A percentile compares a stretch with the other conserved stretches of the same genome.
These are phyloP conservation scores for Casaregolazyma lundiana DNA, from an alignment of 1,139 yeast genomes.

Conservation along the genomic window DNA sequence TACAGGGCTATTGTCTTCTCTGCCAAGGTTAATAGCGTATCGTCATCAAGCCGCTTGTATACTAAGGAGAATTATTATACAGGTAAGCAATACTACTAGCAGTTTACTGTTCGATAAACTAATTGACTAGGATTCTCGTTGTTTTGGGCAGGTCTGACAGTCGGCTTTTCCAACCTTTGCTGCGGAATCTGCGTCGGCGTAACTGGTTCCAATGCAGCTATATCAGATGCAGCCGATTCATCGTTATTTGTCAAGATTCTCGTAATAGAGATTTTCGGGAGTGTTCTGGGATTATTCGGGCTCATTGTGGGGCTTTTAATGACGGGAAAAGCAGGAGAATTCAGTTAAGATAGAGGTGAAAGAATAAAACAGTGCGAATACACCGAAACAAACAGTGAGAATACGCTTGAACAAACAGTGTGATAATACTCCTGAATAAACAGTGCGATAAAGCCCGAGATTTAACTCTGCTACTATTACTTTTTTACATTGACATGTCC, in stretches of 20 bases:
- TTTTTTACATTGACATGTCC: slow-evolving; percentile 1
- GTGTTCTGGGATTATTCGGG: slow-evolving; percentile 83
- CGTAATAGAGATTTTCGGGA: slow-evolving; percentile 95
- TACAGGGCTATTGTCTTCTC: slow-evolving; percentile 81
- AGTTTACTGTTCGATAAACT: background rate
- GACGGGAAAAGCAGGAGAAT: slow-evolving; percentile 94
- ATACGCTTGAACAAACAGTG: no score
- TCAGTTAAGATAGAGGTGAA: slow-evolving; percentile 34
- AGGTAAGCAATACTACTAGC: slow-evolving; percentile 39
- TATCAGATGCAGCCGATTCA: slow-evolving; percentile 96
- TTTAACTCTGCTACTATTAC: no score
- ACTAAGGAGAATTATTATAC: slow-evolving; percentile 89
- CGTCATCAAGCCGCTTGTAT: slow-evolving; percentile 49
- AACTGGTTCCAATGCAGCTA: slow-evolving; percentile 97
- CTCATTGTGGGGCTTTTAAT: slow-evolving; percentile 92
- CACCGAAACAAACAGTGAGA: no score
- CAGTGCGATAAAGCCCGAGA: no score
- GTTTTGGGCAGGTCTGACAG: slow-evolving; percentile 98
- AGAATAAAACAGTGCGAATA: no score
- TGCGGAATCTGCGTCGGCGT: slow-evolving; percentile 98
- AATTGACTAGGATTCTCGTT: slow-evolving; percentile 53
- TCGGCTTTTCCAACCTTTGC: slow-evolving; percentile 85
- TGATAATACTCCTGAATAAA: no score
- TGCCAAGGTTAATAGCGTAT: slow-evolving; percentile 74
- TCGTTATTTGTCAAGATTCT: slow-evolving; percentile 91